A percentile compares a stretch with the other conserved stretches of the same genome.
Evolutionary conservation across 495 filamentous ascomycete species (phyloP).

Genomic region (Neurospora sp.): DNA sequence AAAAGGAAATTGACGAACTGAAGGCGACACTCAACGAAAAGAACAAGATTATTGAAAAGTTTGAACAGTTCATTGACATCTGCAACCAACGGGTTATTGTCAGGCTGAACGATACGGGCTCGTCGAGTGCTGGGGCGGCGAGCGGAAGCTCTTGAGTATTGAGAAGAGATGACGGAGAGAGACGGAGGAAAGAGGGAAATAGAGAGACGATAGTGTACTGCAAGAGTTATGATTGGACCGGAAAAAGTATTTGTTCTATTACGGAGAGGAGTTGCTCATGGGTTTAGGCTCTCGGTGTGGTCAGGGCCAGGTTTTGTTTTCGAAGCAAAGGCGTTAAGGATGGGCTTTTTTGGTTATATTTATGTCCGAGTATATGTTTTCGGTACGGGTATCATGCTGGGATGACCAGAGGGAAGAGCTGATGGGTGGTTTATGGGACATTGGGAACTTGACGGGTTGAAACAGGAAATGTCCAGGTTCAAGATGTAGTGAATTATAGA

Average conservation of each 20-base stretch:
- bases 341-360: neutral
- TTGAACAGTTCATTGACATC: constrained; percentile 52
- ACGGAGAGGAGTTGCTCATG: neutral
- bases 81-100: constrained; percentile 49
- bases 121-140: constrained; percentile 13
- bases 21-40: constrained; percentile 39
- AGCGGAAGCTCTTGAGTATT: neutral
- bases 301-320: neutral
- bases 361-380: neutral
- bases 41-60: constrained; percentile 44
- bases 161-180: neutral
- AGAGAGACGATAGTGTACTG: neutral
- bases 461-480: neutral
- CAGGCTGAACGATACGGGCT: constrained; percentile 22
- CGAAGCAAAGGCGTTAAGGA: neutral
- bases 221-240: neutral
- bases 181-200: neutral
- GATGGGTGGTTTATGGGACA: neutral
- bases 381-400: neutral
- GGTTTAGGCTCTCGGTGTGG: neutral
- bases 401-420: neutral
- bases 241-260: neutral
- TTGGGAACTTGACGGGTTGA: neutral
- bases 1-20: constrained; percentile 40
- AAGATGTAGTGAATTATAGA: neutral